These are phyloP conservation scores for Neoboletus subvelutipes DNA, from an alignment of 768 basidiomycete species.

Conservation along the genomic window DNA sequence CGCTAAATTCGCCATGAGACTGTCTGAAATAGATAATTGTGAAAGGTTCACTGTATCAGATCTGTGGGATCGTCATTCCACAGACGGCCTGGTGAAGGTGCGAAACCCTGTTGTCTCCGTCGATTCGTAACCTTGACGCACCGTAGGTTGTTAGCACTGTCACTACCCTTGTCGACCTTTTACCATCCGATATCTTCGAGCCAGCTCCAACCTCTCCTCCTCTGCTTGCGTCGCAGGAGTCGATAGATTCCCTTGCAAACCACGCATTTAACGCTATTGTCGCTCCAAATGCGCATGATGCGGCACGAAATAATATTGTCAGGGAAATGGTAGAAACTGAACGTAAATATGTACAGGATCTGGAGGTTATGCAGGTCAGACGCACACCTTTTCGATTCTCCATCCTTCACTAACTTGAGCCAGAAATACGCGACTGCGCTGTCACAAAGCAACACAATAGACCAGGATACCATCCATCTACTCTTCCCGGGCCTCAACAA, in stretches of 20 bases:
- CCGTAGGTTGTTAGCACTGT: constrained; percentile 86
- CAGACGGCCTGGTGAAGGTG: constrained; percentile 94
- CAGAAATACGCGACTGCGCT: constrained; percentile 90
- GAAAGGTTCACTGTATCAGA: constrained; percentile 91
- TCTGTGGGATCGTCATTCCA: constrained; percentile 86
- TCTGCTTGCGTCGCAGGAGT: constrained; percentile 53
- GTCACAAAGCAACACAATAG: constrained; percentile 78
- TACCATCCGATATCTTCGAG: constrained; percentile 70
- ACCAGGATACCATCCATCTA: constrained; percentile 93
- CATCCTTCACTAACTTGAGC: constrained; percentile 13
- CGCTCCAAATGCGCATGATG: constrained; percentile 57
- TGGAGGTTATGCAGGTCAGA: constrained; percentile 93
- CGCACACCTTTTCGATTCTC: neutral
- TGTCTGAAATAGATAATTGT: constrained; percentile 66
- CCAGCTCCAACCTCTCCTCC: constrained; percentile 59
- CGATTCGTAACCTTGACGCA: neutral
- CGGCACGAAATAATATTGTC: constrained; percentile 73
- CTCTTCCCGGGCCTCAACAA: constrained; percentile 95
- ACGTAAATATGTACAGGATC: constrained; percentile 93
- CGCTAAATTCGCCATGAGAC: constrained; percentile 87
- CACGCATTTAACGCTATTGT: constrained; percentile 42
- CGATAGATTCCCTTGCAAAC: constrained; percentile 54
- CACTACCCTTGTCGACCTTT: constrained; percentile 73
- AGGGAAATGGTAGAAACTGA: constrained; percentile 94
- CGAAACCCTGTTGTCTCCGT: constrained; percentile 20